Conservation (phyloP, 2,329 filamentous ascomycete genomes). For the Arthrobotrys sphaeroides region DNA sequence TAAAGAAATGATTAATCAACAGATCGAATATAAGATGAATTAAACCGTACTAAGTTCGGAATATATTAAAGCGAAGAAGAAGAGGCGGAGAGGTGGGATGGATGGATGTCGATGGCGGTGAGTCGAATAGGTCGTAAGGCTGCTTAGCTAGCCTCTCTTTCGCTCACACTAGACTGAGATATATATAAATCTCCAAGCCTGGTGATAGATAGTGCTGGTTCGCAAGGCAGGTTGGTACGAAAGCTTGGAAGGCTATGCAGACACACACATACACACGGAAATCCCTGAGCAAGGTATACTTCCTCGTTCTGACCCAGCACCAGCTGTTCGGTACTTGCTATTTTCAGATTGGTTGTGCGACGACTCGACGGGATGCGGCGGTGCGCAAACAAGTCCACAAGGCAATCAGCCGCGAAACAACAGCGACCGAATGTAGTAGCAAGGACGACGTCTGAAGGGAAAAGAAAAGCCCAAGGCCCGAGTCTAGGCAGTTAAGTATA, state of each 20-base stretch:
- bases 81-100: background rate
- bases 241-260: no score
- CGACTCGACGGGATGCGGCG: no score
- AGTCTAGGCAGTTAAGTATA: background rate
- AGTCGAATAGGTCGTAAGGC: background rate
- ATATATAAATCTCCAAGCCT: conserved; percentile 22
- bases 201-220: background rate
- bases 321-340: conserved; percentile 21
- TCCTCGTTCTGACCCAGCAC: background rate
- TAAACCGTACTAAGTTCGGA: background rate
- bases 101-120: background rate
- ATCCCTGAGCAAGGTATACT: conserved; percentile 18
- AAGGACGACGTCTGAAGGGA: background rate
- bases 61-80: conserved; percentile 3
- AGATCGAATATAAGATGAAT: background rate
- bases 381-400: background rate
- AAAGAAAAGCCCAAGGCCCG: background rate
- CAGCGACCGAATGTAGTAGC: conserved; percentile 4
- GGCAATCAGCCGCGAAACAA: conserved; percentile 13
- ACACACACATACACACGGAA: no score
- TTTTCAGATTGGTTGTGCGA: conserved; percentile 14
- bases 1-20: background rate
- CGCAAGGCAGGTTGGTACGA: background rate
- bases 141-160: background rate
- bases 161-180: background rate